Percentiles rank a stretch among this genome's conserved stretches.
Evolutionary conservation across 2,329 filamentous ascomycete genomes (phyloP).

Genomic region (Phialemonium atrogriseum): DNA sequence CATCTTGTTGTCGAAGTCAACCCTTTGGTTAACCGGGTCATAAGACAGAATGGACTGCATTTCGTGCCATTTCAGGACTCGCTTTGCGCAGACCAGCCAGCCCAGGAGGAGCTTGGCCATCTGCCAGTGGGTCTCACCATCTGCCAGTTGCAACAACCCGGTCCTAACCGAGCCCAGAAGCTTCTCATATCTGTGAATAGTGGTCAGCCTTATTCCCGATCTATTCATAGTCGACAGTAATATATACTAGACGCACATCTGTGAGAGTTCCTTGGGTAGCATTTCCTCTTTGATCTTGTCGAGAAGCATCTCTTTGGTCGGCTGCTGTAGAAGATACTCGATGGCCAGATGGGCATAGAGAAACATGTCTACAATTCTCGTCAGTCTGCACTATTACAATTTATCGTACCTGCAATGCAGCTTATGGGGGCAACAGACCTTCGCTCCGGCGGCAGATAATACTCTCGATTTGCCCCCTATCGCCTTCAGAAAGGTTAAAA

Average conservation of each 20-base stretch:
- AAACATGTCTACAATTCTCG: conserved; percentile 27
- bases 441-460: conserved; percentile 1
- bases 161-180: too few relatives aligned
- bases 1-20: conserved; percentile 12
- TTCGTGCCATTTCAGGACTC: conserved; percentile 31
- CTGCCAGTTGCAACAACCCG: too few relatives aligned
- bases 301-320: too few relatives aligned
- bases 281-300: too few relatives aligned
- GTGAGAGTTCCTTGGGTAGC: too few relatives aligned
- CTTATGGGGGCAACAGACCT: conserved; percentile 1
- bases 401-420: too few relatives aligned
- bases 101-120: conserved; percentile 23
- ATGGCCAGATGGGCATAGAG: conserved; percentile 21
- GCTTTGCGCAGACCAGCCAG: conserved; percentile 30
- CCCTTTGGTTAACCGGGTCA: conserved; percentile 4
- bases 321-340: conserved; percentile 17
- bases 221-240: too few relatives aligned
- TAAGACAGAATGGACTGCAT: conserved; percentile 27
- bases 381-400: too few relatives aligned
- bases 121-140: conserved; percentile 11
- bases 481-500: conserved; percentile 2
- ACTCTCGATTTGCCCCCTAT: neutral
- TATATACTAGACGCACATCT: too few relatives aligned
- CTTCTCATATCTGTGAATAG: conserved; percentile 19
- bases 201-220: too few relatives aligned